phyloP scores from a whole-genome alignment of 305 asterid genomes.

The Petunia hybrid region DNA sequence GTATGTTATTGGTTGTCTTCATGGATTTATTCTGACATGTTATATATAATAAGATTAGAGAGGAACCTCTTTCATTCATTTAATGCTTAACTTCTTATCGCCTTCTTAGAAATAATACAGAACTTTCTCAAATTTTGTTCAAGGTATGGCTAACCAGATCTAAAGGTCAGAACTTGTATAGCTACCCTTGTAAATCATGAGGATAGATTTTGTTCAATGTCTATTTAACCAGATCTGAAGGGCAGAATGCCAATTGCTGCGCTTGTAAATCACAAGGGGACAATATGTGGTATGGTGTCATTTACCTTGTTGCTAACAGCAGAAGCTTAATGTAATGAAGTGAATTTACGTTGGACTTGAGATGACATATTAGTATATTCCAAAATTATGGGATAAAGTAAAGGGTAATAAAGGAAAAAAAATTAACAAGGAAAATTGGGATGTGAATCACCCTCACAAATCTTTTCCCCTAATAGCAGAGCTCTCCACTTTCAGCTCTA shows the following conservation, averaged over 20 bases:
- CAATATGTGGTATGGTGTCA: neutral
- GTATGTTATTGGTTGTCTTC: neutral
- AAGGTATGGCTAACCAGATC: neutral
- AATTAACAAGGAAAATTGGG: neutral
- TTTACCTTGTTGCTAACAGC: neutral
- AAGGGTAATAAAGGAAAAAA: neutral
- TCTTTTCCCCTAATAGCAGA: neutral
- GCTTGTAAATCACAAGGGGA: neutral
- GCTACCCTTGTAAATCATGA: too few relatives aligned
- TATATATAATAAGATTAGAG: neutral
- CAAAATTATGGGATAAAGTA: neutral
- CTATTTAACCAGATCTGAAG: too few relatives aligned
- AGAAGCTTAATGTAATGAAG: conserved; percentile 8
- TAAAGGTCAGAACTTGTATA: neutral
- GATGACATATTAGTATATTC: neutral
- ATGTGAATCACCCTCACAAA: neutral
- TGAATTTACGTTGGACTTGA: neutral
- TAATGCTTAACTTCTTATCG: conserved; percentile 5
- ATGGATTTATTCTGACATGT: neutral
- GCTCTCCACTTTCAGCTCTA: neutral
- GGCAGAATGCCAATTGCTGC: too few relatives aligned
- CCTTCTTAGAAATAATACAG: neutral
- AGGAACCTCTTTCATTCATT: neutral
- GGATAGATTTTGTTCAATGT: too few relatives aligned
- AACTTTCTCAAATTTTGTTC: neutral